Percentiles rank a stretch among this genome's conserved stretches.
These are phyloP conservation scores for barrel medic (Medicago truncatula) DNA, from an alignment of 306 rosid genomes.

Conservation along the genomic window MtrunA17r5.0-ANR NC_053047.1:33011001-33011500, in stretches of 20 bases:
- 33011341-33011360: slow-evolving; percentile 75
- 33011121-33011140: not conserved
- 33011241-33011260: slow-evolving; percentile 58
- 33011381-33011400: slow-evolving; percentile 86
- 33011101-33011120: not conserved
- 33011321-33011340: slow-evolving; percentile 66
- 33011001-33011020: not conserved
- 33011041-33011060: not conserved
- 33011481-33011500: slow-evolving; percentile 5
- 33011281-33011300: slow-evolving; percentile 68
- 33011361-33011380: slow-evolving; percentile 58
- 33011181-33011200: slow-evolving; percentile 91
- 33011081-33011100: not conserved
- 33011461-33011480: slow-evolving; percentile 56
- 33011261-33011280: slow-evolving; percentile 67
- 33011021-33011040: not conserved
- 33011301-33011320: slow-evolving; percentile 60
- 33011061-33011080: not conserved
- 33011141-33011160: not conserved
- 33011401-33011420: slow-evolving; percentile 87
- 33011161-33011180: slow-evolving; percentile 29
- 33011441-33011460: slow-evolving; percentile 94
- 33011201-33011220: slow-evolving; percentile 92
- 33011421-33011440: slow-evolving; percentile 81
- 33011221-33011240: slow-evolving; percentile 91